phyloP scores from a whole-genome alignment of 352 stramenopile genomes.

The Phytophthora rubi region DNA sequence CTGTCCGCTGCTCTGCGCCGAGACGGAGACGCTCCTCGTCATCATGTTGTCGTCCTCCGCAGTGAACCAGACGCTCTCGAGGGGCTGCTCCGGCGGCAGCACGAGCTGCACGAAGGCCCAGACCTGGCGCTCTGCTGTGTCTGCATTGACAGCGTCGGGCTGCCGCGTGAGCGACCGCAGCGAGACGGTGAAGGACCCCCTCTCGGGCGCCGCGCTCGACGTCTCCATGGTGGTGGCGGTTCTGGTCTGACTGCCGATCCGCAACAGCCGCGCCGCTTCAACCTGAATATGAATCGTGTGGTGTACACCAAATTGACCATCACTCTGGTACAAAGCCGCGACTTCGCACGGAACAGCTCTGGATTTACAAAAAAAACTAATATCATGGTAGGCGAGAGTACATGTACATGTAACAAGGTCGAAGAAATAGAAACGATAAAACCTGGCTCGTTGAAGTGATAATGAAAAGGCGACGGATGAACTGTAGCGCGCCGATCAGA shows the following conservation, averaged over 20 bases:
- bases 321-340: no score
- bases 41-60: slow-evolving; percentile 58
- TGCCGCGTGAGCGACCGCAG: slow-evolving; percentile 44
- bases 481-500: no score
- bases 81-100: slow-evolving; percentile 22
- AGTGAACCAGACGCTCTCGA: slow-evolving; percentile 62
- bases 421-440: no score
- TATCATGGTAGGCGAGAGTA: no score
- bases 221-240: slow-evolving; percentile 21
- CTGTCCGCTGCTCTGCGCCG: background rate
- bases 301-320: slow-evolving; percentile 15
- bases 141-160: background rate
- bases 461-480: no score
- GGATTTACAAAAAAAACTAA: no score
- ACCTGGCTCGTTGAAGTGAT: no score
- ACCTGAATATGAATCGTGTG: background rate
- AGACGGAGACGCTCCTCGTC: slow-evolving; percentile 45
- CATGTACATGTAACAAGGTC: no score
- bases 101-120: slow-evolving; percentile 57
- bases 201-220: background rate
- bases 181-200: slow-evolving; percentile 47
- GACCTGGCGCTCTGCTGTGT: slow-evolving; percentile 17
- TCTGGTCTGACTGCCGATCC: slow-evolving; percentile 1
- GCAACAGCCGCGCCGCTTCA: slow-evolving; percentile 25
- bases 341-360: no score